Conservation (phyloP, 176 grass and related monocot genomes). For the Oryza glumipatula region DNA sequence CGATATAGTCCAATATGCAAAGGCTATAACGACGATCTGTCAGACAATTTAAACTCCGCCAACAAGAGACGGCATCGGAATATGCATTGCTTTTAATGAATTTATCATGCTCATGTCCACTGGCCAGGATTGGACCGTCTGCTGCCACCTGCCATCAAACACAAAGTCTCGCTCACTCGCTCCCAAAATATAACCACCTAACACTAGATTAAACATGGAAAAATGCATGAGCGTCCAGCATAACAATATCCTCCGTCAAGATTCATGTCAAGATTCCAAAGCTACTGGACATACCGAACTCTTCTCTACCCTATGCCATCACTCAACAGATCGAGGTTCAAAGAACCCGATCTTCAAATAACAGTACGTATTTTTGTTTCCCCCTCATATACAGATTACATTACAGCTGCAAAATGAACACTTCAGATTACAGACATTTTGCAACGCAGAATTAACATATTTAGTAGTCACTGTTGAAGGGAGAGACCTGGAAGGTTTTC, state of each 20-base stretch:
- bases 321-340: not conserved
- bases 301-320: slow-evolving; percentile 2
- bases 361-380: not conserved
- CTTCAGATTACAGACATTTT: not conserved
- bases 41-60: slow-evolving; percentile 16
- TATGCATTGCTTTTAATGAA: not conserved
- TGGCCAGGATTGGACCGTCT: not conserved
- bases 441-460: not conserved
- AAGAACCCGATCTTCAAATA: not conserved
- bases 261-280: not conserved
- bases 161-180: not conserved
- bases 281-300: not conserved
- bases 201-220: no score
- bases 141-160: not conserved
- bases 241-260: not conserved
- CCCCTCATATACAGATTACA: not conserved
- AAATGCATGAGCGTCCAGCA: not conserved
- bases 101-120: not conserved
- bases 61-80: not conserved
- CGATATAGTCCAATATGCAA: not conserved
- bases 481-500: slow-evolving; percentile 14
- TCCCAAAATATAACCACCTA: no score
- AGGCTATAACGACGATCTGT: not conserved
- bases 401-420: slow-evolving; percentile 16
- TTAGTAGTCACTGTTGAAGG: slow-evolving; percentile 15